Percentiles rank a stretch among this genome's conserved stretches.
phyloP scores from a whole-genome alignment of 352 stramenopile species.

The Globisporangium lucens region DNA sequence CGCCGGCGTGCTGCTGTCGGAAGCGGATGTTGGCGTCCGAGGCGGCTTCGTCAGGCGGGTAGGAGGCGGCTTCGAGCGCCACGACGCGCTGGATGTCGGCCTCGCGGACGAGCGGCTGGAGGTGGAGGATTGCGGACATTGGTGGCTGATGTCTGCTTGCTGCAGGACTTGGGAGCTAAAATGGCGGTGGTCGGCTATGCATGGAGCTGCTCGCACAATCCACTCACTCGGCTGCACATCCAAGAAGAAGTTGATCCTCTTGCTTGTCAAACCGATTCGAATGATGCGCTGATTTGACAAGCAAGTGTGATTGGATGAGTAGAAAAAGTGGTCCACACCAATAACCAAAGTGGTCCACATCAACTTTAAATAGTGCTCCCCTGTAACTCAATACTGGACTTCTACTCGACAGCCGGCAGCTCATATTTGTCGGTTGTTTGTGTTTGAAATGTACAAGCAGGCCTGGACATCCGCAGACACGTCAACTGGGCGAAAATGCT shows the following conservation, averaged over 20 bases:
- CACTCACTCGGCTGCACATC: too few relatives aligned
- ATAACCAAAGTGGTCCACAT: background rate
- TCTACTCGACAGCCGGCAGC: background rate
- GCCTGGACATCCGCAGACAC: too few relatives aligned
- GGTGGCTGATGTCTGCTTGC: background rate
- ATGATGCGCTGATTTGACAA: too few relatives aligned
- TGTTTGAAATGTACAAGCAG: background rate
- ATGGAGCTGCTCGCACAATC: too few relatives aligned
- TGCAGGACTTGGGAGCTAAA: background rate
- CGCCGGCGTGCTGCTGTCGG: constrained; percentile 73
- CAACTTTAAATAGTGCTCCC: background rate
- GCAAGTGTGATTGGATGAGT: background rate
- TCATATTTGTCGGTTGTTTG: background rate
- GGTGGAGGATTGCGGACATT: background rate
- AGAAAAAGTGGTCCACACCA: background rate
- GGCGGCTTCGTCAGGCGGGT: constrained; percentile 86
- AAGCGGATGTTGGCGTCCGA: constrained; percentile 77
- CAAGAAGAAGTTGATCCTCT: background rate
- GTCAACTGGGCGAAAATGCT: background rate
- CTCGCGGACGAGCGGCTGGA: constrained; percentile 14
- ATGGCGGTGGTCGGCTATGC: background rate
- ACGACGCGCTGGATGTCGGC: constrained; percentile 38
- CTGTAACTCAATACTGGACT: background rate
- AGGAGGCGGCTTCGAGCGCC: constrained; percentile 58
- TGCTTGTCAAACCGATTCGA: background rate